A percentile compares a stretch with the other conserved stretches of the same genome.
These are phyloP conservation scores for Monilinia laxa DNA, from an alignment of 2,329 filamentous ascomycete species.

Conservation along the genomic window DNA sequence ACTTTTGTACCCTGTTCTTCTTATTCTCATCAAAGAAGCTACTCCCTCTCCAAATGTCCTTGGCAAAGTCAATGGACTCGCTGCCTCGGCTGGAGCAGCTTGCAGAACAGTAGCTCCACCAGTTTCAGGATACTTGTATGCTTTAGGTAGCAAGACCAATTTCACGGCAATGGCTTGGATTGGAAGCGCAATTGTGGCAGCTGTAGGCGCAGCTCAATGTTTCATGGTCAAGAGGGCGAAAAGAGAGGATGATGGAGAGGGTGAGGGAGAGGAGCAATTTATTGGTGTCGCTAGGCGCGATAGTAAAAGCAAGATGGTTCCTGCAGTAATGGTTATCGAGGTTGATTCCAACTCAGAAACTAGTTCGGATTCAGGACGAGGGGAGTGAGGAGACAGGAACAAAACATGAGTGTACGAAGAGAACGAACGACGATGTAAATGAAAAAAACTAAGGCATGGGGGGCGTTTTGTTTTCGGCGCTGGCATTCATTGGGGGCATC, in stretches of 20 bases:
- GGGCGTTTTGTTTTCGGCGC: not conserved
- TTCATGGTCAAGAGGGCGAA: conserved; percentile 43
- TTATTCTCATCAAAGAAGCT: conserved; percentile 68
- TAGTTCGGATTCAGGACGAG: not conserved
- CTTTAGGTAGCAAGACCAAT: conserved; percentile 56
- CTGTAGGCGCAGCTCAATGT: conserved; percentile 59
- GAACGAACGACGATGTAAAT: not conserved
- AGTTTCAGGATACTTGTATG: conserved; percentile 62
- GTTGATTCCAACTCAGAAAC: conserved; percentile 11
- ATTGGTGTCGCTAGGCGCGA: not conserved
- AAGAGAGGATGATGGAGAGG: conserved; percentile 24
- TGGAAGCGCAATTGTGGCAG: conserved; percentile 56
- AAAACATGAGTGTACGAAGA: conserved; percentile 1
- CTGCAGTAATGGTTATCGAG: conserved; percentile 5
- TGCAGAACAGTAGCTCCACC: conserved; percentile 68
- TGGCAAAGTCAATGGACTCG: conserved; percentile 65
- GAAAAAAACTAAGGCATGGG: not conserved
- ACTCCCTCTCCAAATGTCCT: conserved; percentile 56
- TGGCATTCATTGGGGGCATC: not conserved
- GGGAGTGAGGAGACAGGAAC: not conserved
- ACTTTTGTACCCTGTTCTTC: conserved; percentile 61
- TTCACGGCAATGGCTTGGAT: conserved; percentile 65
- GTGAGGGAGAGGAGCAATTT: conserved; percentile 3
- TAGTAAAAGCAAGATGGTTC: not conserved
- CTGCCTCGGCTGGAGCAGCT: conserved; percentile 63